Conservation (phyloP, 2,329 filamentous ascomycete species). For the Phialocephala sp. region DNA sequence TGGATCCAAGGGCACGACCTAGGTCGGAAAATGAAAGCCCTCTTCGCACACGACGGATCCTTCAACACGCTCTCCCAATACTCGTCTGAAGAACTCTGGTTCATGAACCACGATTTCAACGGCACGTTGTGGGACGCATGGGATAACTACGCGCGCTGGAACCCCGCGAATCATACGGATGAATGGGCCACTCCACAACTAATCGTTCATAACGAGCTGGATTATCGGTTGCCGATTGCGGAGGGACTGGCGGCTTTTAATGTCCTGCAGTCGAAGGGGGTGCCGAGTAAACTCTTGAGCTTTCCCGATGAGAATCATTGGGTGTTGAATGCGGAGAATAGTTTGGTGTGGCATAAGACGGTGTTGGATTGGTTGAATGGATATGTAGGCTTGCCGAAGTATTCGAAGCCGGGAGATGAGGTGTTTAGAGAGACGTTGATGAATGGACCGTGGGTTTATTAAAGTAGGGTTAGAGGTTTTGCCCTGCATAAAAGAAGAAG, state of each 20-base stretch:
- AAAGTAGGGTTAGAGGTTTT: too few species aligned
- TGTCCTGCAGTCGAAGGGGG: constrained; percentile 56
- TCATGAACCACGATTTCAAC: constrained; percentile 69
- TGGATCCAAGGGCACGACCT: constrained; percentile 89
- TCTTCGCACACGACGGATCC: constrained; percentile 47
- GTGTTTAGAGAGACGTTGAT: constrained; percentile 24
- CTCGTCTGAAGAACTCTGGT: constrained; percentile 69
- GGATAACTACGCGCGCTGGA: constrained; percentile 69
- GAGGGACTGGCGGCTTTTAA: constrained; percentile 73
- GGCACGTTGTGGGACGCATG: constrained; percentile 65
- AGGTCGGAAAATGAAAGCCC: constrained; percentile 80
- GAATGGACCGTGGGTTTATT: constrained; percentile 34
- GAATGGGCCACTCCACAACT: constrained; percentile 87
- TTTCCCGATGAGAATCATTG: constrained; percentile 74
- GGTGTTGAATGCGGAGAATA: constrained; percentile 90
- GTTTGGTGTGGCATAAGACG: constrained; percentile 83
- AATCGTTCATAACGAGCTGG: constrained; percentile 85
- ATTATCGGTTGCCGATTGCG: constrained; percentile 83
- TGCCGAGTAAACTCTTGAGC: constrained; percentile 65
- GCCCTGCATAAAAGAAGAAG: too few species aligned
- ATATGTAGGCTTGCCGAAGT: constrained; percentile 28
- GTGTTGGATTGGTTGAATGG: constrained; percentile 76
- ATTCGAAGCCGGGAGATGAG: constrained; percentile 22
- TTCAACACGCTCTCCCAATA: constrained; percentile 51
- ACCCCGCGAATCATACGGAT: constrained; percentile 64